Percentiles rank a stretch among this genome's conserved stretches.
These are phyloP conservation scores for Alternaria conjuncta DNA, from an alignment of 2,329 filamentous ascomycete genomes.

Conservation along the genomic window DNA sequence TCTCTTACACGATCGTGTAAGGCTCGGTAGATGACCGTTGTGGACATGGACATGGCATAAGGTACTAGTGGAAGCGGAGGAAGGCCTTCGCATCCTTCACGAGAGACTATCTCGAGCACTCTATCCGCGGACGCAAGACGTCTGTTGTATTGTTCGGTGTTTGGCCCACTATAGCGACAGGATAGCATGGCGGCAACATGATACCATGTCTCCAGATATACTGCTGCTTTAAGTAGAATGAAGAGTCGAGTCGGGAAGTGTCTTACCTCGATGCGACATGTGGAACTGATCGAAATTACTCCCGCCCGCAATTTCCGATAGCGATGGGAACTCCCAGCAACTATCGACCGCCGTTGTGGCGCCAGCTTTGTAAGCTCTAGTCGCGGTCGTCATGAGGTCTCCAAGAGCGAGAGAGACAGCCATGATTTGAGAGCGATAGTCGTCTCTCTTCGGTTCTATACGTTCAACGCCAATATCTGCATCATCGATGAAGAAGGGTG, in stretches of 20 bases:
- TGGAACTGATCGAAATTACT: conserved; percentile 1
- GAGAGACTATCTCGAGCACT: background rate
- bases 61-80: conserved; percentile 2
- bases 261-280: conserved; percentile 4
- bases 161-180: conserved; percentile 5
- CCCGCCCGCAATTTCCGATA: background rate
- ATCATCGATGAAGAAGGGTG: conserved; percentile 6
- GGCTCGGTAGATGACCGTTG: conserved; percentile 5
- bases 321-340: background rate
- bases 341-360: background rate
- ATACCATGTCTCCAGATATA: conserved; percentile 7
- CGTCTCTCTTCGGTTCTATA: background rate
- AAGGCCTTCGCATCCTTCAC: background rate
- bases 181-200: conserved; percentile 7
- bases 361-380: conserved; percentile 4
- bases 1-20: conserved; percentile 2
- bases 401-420: background rate
- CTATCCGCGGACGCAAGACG: background rate
- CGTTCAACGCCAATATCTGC: conserved; percentile 1
- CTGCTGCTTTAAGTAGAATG: background rate
- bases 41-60: conserved; percentile 7
- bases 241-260: background rate
- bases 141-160: background rate
- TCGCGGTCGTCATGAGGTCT: conserved; percentile 1
- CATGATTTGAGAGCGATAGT: conserved; percentile 5